A percentile compares a stretch with the other conserved stretches of the same genome.
Evolutionary conservation across 495 filamentous ascomycete species (phyloP).

Genomic region (Cercophora scortea): DNA sequence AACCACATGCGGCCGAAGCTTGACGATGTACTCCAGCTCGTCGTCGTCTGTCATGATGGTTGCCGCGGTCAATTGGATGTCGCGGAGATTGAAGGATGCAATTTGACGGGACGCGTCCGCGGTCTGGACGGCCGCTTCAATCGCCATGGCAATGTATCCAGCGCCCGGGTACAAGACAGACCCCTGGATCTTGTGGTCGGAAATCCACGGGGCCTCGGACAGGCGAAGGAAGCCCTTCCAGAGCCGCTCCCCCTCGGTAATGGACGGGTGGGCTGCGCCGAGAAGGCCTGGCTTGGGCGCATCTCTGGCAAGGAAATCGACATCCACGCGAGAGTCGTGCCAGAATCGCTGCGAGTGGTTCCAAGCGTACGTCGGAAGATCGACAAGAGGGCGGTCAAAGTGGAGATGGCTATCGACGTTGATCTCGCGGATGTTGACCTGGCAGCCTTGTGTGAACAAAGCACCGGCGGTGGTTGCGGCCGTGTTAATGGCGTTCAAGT

Average conservation of each 20-base stretch:
- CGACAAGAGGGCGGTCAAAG: not conserved
- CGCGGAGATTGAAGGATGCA: constrained; percentile 17
- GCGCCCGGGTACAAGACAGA: constrained; percentile 46
- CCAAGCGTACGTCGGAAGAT: constrained; percentile 33
- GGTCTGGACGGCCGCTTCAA: constrained; percentile 29
- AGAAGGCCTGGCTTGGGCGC: constrained; percentile 34
- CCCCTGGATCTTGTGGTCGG: constrained; percentile 31
- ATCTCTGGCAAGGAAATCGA: constrained; percentile 32
- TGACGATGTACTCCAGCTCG: not conserved
- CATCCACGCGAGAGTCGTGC: constrained; percentile 30
- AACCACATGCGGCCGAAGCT: not conserved
- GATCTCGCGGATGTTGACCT: constrained; percentile 1
- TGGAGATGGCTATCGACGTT: not conserved
- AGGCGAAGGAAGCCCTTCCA: constrained; percentile 36
- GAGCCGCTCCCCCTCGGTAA: constrained; percentile 27
- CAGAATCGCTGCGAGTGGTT: constrained; percentile 29
- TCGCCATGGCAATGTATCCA: constrained; percentile 44
- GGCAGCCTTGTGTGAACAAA: constrained; percentile 15
- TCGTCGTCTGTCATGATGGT: constrained; percentile 10
- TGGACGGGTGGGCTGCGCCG: constrained; percentile 25
- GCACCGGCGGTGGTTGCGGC: constrained; percentile 23
- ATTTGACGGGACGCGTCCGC: no score
- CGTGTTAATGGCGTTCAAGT: constrained; percentile 11
- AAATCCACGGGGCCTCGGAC: constrained; percentile 39
- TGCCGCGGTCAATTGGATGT: constrained; percentile 15